Percentiles rank a stretch among this genome's conserved stretches.
phyloP scores from a whole-genome alignment of 768 basidiomycete genomes.

The Phallus indusiatus region DNA sequence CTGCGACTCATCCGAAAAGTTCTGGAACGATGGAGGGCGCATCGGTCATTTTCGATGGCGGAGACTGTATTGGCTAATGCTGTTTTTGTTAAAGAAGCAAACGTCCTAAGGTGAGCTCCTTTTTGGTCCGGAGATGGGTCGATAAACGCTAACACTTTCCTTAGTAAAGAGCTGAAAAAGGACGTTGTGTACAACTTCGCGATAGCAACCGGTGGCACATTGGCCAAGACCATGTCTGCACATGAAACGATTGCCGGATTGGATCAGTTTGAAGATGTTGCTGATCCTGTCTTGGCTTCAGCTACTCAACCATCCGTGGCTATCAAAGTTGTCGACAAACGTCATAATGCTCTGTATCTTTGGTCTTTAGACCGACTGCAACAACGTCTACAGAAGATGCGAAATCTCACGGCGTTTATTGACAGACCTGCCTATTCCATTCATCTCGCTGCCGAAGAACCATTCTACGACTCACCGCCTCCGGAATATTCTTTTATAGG shows the following conservation, averaged over 20 bases:
- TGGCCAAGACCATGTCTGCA: slow-evolving; percentile 72
- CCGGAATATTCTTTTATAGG: slow-evolving; percentile 92
- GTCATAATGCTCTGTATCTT: slow-evolving; percentile 76
- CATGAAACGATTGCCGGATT: slow-evolving; percentile 80
- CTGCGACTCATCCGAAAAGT: slow-evolving; percentile 75
- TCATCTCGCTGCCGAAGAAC: slow-evolving; percentile 89
- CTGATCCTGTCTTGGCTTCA: slow-evolving; percentile 70
- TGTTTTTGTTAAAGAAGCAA: slow-evolving; percentile 86
- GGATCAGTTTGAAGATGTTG: slow-evolving; percentile 87
- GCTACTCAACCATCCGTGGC: slow-evolving; percentile 75
- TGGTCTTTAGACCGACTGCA: slow-evolving; percentile 89
- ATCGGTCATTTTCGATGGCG: slow-evolving; percentile 86
- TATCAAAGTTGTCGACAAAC: slow-evolving; percentile 86
- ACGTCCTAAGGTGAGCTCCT: slow-evolving; percentile 69
- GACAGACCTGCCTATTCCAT: slow-evolving; percentile 88
- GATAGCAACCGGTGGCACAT: slow-evolving; percentile 71
- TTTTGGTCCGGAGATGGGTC: slow-evolving; percentile 7
- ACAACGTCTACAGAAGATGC: slow-evolving; percentile 88
- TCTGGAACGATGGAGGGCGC: slow-evolving; percentile 76
- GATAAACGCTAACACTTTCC: not conserved
- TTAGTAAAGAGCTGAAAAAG: slow-evolving; percentile 79
- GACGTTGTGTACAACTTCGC: slow-evolving; percentile 89
- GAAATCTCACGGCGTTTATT: slow-evolving; percentile 81
- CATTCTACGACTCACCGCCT: slow-evolving; percentile 83
- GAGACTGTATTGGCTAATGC: slow-evolving; percentile 80